Conservation (phyloP, 495 filamentous ascomycete genomes). For the Aspergillus nidulans region DNA sequence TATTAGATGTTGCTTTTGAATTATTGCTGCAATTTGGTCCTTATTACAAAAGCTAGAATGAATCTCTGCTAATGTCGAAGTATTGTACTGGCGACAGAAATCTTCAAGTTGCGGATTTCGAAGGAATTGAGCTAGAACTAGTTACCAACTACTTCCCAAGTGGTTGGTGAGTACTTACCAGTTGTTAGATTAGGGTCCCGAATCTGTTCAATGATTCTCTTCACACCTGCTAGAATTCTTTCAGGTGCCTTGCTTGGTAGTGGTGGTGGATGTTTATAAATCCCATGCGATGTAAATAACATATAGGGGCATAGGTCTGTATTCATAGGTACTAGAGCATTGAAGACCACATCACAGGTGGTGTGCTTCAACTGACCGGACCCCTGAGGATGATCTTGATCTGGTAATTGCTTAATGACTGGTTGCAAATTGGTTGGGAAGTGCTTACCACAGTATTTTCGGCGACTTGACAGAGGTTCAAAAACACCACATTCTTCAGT, state of each 20-base stretch:
- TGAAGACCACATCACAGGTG: constrained; percentile 6
- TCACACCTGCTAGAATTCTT: not conserved
- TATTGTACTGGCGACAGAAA: constrained; percentile 10
- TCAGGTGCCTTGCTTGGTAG: constrained; percentile 7
- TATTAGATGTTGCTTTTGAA: constrained; percentile 9
- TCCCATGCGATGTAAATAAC: constrained; percentile 7
- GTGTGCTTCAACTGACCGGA: not conserved
- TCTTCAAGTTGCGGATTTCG: constrained; percentile 5
- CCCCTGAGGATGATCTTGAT: not conserved
- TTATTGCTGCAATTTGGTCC: constrained; percentile 8
- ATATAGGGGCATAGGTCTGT: constrained; percentile 4
- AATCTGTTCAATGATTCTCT: not conserved
- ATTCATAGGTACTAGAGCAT: constrained; percentile 6
- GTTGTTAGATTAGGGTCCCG: not conserved
- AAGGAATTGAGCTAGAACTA: constrained; percentile 10
- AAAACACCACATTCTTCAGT: too few relatives aligned
- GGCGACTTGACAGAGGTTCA: too few relatives aligned
- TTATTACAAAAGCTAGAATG: constrained; percentile 10
- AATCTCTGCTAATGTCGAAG: constrained; percentile 7
- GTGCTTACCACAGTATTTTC: too few relatives aligned
- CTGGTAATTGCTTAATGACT: not conserved
- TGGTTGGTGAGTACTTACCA: constrained; percentile 8
- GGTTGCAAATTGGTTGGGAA: not conserved
- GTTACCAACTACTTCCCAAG: not conserved
- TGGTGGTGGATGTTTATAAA: constrained; percentile 8